phyloP scores from a whole-genome alignment of 345 rosid genomes.

The Erucastrum elatum region DNA sequence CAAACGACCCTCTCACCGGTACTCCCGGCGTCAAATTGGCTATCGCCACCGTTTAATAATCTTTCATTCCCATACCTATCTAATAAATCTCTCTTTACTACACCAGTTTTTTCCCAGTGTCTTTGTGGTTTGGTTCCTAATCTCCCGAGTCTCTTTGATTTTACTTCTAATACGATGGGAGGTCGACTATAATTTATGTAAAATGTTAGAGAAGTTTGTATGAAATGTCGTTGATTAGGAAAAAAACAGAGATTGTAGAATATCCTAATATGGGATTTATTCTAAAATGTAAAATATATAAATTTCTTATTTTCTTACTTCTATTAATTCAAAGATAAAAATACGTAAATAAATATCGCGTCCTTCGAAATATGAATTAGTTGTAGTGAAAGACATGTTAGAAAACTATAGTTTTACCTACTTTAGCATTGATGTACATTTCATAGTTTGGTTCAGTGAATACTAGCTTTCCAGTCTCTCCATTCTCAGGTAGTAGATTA shows the following conservation, averaged over 20 bases:
- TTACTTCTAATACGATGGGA: background rate
- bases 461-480: no score
- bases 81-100: background rate
- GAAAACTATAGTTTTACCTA: slow-evolving; percentile 18
- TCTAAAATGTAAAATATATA: no score
- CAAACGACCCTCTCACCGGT: slow-evolving; percentile 6
- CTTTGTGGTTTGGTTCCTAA: slow-evolving; percentile 18
- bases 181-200: slow-evolving; percentile 16
- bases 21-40: slow-evolving; percentile 12
- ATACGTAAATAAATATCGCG: background rate
- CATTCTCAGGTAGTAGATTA: no score
- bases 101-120: slow-evolving; percentile 15
- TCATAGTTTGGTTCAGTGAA: slow-evolving; percentile 20
- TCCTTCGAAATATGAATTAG: background rate
- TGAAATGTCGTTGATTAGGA: background rate
- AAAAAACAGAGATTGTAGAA: background rate
- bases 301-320: no score
- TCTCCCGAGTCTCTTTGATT: background rate
- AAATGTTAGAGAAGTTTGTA: background rate
- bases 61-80: slow-evolving; percentile 7
- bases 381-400: slow-evolving; percentile 26
- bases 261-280: no score
- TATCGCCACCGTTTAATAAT: slow-evolving; percentile 1
- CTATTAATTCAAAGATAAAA: no score
- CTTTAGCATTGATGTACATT: slow-evolving; percentile 29